phyloP scores from a whole-genome alignment of 306 rosid species.

The Hylodesmum podocarpum region DNA sequence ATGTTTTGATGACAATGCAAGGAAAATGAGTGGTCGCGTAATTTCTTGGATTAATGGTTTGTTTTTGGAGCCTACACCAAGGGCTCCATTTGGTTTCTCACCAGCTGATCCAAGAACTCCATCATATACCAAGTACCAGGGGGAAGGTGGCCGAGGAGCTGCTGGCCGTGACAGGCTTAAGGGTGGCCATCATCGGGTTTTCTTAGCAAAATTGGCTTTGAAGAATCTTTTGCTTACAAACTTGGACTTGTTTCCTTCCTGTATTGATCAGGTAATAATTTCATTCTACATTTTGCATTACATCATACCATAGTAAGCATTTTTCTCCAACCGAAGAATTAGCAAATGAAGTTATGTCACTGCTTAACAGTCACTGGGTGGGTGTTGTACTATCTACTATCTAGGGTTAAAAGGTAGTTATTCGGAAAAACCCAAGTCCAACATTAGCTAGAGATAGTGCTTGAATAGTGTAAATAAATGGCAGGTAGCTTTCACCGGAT shows the following conservation, averaged over 20 bases:
- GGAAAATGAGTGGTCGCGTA: conserved; percentile 99
- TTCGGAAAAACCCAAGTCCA: too few relatives aligned
- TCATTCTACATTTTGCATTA: conserved; percentile 19
- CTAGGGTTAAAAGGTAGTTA: not conserved
- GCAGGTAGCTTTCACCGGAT: too few relatives aligned
- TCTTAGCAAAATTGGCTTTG: conserved; percentile 88
- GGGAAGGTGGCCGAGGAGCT: conserved; percentile 85
- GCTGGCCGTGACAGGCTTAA: conserved; percentile 90
- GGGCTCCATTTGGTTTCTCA: conserved; percentile 98
- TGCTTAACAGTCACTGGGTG: conserved; percentile 15
- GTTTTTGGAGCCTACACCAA: conserved; percentile 87
- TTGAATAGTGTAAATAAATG: too few relatives aligned
- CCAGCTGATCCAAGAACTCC: conserved; percentile 99
- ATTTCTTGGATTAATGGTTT: conserved; percentile 95
- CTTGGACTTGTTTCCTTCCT: conserved; percentile 96
- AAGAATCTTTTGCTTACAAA: conserved; percentile 91
- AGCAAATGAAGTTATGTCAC: conserved; percentile 1
- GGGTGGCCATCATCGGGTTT: conserved; percentile 87
- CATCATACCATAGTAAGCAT: not conserved
- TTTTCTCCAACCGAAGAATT: conserved; percentile 5
- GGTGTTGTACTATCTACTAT: conserved; percentile 2
- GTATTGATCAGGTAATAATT: conserved; percentile 89
- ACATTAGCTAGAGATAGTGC: too few relatives aligned
- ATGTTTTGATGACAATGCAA: conserved; percentile 98
- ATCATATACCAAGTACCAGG: conserved; percentile 78